Conservation (phyloP, 179 eudicot genomes). For the Beta macrorhiza region DNA sequence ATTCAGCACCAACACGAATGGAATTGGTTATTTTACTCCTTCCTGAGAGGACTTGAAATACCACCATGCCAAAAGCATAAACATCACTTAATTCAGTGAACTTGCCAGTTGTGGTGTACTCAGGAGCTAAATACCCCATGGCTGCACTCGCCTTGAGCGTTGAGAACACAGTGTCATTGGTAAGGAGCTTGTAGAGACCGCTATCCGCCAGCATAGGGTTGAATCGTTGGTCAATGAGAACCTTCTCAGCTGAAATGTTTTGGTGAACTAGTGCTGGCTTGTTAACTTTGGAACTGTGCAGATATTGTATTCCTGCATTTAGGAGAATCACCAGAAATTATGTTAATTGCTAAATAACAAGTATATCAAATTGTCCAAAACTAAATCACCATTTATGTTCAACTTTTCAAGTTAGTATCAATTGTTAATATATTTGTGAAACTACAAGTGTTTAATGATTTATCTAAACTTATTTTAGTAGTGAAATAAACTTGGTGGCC, state of each 20-base stretch:
- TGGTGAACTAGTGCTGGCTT: constrained; percentile 72
- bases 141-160: constrained; percentile 87
- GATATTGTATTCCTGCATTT: constrained; percentile 66
- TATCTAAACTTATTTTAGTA: no score
- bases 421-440: no score
- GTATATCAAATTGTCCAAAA: no score
- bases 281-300: constrained; percentile 58
- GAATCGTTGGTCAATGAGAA: constrained; percentile 57
- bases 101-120: constrained; percentile 80
- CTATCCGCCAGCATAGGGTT: constrained; percentile 64
- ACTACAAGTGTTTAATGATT: no score
- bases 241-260: constrained; percentile 81
- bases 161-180: constrained; percentile 82
- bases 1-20: constrained; percentile 60
- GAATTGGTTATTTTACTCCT: constrained; percentile 45
- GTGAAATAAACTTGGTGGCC: no score
- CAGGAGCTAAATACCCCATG: constrained; percentile 97
- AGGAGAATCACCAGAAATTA: neutral
- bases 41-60: constrained; percentile 75
- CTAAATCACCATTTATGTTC: no score
- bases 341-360: neutral
- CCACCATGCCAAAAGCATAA: constrained; percentile 77
- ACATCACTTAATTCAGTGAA: constrained; percentile 89
- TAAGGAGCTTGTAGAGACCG: constrained; percentile 75
- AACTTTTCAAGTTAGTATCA: no score